Evolutionary conservation across 805 yeast species (phyloP), one percentile per base, ranked within the genome.

Genomic region (Zygosaccharomyces rouxii): DNA sequence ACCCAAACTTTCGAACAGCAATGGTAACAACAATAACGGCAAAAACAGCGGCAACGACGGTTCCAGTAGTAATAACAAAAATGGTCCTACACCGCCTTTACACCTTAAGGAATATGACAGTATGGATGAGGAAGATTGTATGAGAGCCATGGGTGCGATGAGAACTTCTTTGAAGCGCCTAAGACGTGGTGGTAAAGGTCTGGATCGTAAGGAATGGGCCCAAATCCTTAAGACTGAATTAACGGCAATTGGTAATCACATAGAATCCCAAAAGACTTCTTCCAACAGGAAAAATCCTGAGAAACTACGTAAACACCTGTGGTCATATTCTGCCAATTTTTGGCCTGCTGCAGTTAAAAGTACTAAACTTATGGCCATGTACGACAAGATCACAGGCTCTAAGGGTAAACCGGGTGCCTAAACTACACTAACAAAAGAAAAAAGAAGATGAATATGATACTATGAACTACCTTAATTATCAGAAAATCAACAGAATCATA

Each of bases 281-380:
- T 58, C 62, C 0, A 52, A 52, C 2, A 58, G 58, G 3, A 54
- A 55, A 13, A 70, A 71, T 19, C 61, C 71, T 25, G 72, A 67
- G 5, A 76, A 73, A 59, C 57, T 70, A 49, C 71, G 73, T 49
- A 83, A 78, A 62, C 94, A 88, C 58, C 68, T 89, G 50, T 89
- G 97, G 96, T 78, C 86, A 26, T 88, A 84, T 64, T 88, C 94
- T 4, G 76, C 89, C 18, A 76, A 79, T 46, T 89, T 81, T 70
- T 89, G 97, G 97, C 97, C 97, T 2, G 86, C 81, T 3, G 77
- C 78, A 52, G 96, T 83, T n/a, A 80, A 85, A 37, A 83, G 92
- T 51, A 67, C 73, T 33, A 84, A 84, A 69, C 79, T 89, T 53
- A 75, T 76, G 60, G 82, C 79, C 26, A 89, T 89, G 96, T 89